These are phyloP conservation scores for Salix purpurea DNA, from an alignment of 345 rosid species.

Conservation along the genomic window DNA sequence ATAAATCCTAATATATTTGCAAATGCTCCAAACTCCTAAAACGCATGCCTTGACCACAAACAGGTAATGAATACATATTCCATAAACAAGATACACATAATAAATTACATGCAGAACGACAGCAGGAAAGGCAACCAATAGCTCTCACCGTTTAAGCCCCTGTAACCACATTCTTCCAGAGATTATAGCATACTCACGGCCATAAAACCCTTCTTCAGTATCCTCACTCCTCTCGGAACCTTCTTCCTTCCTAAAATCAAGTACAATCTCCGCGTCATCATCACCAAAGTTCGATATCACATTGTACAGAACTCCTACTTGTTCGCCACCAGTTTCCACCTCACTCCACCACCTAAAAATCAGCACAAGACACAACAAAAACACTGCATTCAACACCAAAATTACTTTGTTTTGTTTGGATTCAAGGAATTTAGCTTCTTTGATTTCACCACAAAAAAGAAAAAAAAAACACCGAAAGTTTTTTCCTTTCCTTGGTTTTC, in stretches of 20 bases:
- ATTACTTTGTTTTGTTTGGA: no score
- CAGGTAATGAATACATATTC: not conserved
- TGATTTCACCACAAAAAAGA: not conserved
- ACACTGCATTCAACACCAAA: not conserved
- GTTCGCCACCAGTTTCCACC: not conserved
- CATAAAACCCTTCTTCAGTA: not conserved
- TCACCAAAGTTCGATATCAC: not conserved
- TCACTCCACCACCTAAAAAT: slow-evolving; percentile 21
- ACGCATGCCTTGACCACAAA: no score
- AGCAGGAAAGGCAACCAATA: not conserved
- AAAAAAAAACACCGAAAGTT: no score
- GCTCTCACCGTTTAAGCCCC: slow-evolving; percentile 21
- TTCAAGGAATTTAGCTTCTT: no score
- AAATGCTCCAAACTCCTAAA: no score
- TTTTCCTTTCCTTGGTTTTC: not conserved
- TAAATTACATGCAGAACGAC: no score
- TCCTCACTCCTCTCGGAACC: not conserved
- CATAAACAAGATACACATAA: not conserved
- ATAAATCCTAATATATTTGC: no score
- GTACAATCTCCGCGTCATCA: not conserved
- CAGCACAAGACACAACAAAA: not conserved
- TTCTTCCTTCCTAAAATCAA: slow-evolving; percentile 7
- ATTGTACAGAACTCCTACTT: slow-evolving; percentile 17
- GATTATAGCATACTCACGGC: slow-evolving; percentile 16
- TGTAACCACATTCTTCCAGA: slow-evolving; percentile 23